These are phyloP conservation scores for Jaltomata sinuosa DNA, from an alignment of 257 asterid species.

Conservation along the genomic window DNA sequence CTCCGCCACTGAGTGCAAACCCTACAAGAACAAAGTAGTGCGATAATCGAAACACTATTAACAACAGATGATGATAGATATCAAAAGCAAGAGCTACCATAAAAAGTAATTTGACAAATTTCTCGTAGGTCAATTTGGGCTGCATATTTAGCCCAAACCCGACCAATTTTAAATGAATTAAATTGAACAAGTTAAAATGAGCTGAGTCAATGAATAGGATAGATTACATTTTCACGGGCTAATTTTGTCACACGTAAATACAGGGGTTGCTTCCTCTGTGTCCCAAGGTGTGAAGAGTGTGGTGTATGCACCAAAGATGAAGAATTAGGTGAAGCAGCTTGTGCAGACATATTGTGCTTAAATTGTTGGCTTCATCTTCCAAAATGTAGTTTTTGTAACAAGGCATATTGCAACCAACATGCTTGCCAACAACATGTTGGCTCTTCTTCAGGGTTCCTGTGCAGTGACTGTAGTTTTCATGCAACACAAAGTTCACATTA, in stretches of 20 bases:
- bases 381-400: conserved; percentile 67
- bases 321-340: conserved; percentile 43
- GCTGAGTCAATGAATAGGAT: background rate
- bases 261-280: conserved; percentile 53
- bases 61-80: too few species aligned
- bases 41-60: too few species aligned
- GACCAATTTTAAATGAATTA: background rate
- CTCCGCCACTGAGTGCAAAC: too few species aligned
- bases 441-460: conserved; percentile 44
- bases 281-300: conserved; percentile 60
- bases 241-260: background rate
- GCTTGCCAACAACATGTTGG: conserved; percentile 19
- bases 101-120: background rate
- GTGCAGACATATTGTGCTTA: conserved; percentile 47
- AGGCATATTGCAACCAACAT: conserved; percentile 61
- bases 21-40: too few species aligned
- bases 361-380: conserved; percentile 71
- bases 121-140: background rate
- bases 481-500: background rate
- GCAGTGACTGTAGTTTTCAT: conserved; percentile 33
- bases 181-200: background rate
- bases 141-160: background rate
- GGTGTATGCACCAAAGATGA: conserved; percentile 48
- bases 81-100: too few species aligned
- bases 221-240: background rate